phyloP scores from a whole-genome alignment of 495 filamentous ascomycete species.

The Xylaria palmicola region DNA sequence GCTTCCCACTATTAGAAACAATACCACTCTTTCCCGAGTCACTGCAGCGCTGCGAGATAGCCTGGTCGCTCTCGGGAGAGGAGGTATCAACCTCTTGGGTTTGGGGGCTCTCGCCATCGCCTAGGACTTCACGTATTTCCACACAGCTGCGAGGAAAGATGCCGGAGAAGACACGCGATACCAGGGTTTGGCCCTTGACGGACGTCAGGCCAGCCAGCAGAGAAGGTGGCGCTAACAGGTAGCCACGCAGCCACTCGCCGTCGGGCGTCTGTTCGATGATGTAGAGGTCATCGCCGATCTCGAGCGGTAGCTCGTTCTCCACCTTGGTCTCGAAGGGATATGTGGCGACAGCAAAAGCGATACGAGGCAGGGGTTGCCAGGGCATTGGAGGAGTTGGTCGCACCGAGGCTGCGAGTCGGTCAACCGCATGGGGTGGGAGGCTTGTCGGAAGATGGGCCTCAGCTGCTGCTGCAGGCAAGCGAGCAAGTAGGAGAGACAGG shows the following conservation, averaged over 20 bases:
- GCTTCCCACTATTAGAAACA: slow-evolving; percentile 34
- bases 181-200: slow-evolving; percentile 87
- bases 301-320: slow-evolving; percentile 90
- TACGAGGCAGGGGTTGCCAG: slow-evolving; percentile 94
- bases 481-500: slow-evolving; percentile 5
- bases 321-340: slow-evolving; percentile 86
- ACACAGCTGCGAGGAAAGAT: slow-evolving; percentile 95
- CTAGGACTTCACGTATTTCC: slow-evolving; percentile 71
- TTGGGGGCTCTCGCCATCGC: slow-evolving; percentile 56
- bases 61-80: slow-evolving; percentile 23
- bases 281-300: slow-evolving; percentile 96
- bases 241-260: slow-evolving; percentile 90
- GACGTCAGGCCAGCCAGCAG: slow-evolving; percentile 89
- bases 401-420: slow-evolving; percentile 32
- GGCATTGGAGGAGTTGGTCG: slow-evolving; percentile 62
- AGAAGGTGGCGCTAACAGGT: slow-evolving; percentile 90
- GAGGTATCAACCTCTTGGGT: slow-evolving; percentile 36
- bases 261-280: slow-evolving; percentile 91
- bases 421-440: slow-evolving; percentile 33
- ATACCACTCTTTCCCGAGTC: slow-evolving; percentile 50
- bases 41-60: slow-evolving; percentile 31
- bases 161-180: slow-evolving; percentile 92
- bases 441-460: background rate
- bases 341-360: slow-evolving; percentile 94
- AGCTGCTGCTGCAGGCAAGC: slow-evolving; percentile 13